Percentiles rank a stretch among this genome's conserved stretches.
phyloP scores from a whole-genome alignment of 2,329 filamentous ascomycete species.

The Chrysoporthe puriensis region DNA sequence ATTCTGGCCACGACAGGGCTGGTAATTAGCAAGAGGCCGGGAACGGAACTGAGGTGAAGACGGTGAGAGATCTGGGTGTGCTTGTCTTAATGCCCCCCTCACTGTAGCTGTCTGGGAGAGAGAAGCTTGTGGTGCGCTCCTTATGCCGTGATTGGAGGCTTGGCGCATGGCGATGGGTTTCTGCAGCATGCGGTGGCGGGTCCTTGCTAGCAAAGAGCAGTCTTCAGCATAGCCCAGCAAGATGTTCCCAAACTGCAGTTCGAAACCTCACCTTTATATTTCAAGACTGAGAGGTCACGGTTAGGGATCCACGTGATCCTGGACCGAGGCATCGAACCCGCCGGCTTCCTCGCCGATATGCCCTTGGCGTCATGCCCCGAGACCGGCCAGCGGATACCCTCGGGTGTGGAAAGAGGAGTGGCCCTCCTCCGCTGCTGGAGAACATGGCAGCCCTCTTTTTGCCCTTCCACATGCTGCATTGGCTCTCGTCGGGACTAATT shows the following conservation, averaged over 20 bases:
- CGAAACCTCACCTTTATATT: background rate
- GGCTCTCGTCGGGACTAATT: conserved; percentile 15
- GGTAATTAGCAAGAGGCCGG: too few species aligned
- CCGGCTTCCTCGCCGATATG: background rate
- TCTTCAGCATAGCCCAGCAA: background rate
- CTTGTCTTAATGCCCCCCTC: background rate
- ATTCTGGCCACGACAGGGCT: background rate
- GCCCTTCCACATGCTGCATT: background rate
- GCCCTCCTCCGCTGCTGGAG: background rate
- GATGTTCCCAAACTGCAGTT: background rate
- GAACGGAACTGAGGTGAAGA: background rate
- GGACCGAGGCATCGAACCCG: conserved; percentile 6
- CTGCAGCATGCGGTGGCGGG: background rate
- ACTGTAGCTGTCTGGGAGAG: background rate
- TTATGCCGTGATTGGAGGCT: background rate
- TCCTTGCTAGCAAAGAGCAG: background rate
- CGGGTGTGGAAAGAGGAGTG: background rate
- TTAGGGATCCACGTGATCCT: conserved; percentile 7
- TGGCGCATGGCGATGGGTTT: background rate
- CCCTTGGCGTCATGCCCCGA: conserved; percentile 22
- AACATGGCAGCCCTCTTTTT: background rate
- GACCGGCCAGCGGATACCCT: background rate
- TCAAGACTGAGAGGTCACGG: background rate
- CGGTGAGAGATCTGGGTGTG: background rate
- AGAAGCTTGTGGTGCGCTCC: background rate